phyloP scores from a whole-genome alignment of 805 yeast species.

The Candida berthetii region DNA sequence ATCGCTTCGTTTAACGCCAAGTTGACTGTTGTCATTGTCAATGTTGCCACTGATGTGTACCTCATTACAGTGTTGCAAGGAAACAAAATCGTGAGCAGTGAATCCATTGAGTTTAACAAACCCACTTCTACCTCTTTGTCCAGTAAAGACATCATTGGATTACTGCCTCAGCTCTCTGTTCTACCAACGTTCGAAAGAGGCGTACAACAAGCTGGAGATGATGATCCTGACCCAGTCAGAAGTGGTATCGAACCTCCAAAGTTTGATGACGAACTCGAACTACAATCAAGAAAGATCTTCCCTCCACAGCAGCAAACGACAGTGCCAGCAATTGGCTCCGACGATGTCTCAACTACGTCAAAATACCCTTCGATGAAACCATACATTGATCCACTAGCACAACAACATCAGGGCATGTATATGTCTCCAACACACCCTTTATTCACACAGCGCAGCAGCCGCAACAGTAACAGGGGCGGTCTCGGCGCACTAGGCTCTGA shows the following conservation, averaged over 20 bases:
- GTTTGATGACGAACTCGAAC: conserved; percentile 48
- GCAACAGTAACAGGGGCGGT: conserved; percentile 2
- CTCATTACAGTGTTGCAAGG: neutral
- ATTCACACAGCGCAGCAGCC: conserved; percentile 21
- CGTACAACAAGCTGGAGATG: no score
- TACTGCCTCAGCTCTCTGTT: no score
- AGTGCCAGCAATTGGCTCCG: conserved; percentile 37
- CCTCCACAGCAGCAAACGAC: conserved; percentile 2
- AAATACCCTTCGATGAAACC: conserved; percentile 37
- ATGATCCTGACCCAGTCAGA: no score
- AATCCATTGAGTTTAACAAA: no score
- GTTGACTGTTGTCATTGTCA: neutral
- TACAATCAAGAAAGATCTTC: conserved; percentile 7
- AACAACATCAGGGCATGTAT: conserved; percentile 43
- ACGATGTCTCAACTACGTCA: conserved; percentile 44
- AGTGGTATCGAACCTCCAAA: conserved; percentile 30
- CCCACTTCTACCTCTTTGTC: no score
- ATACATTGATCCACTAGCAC: conserved; percentile 32
- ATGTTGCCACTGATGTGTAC: neutral
- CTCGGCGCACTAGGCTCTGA: conserved; percentile 35
- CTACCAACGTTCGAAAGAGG: no score
- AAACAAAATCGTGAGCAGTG: no score
- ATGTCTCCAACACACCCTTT: conserved; percentile 47
- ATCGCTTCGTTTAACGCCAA: neutral
- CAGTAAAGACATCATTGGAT: no score